A percentile compares a stretch with the other conserved stretches of the same genome.
Evolutionary conservation across 192 early-diverging fungal genomes (phyloP).

Genomic region (Rhizoclosmatium globosum): DNA sequence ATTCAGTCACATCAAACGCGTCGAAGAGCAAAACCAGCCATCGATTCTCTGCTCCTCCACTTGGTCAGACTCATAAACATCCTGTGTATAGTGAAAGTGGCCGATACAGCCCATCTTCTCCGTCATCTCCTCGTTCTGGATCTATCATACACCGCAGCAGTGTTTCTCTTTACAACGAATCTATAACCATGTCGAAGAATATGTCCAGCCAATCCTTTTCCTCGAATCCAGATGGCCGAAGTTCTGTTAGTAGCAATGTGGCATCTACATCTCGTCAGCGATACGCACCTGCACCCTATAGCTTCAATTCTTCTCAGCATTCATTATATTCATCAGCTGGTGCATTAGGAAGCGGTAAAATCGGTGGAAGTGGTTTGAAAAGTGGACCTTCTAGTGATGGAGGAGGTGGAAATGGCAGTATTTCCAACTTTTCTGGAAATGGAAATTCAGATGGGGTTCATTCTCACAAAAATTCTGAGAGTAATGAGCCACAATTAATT

Average conservation of each 20-base stretch:
- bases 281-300: slow-evolving; percentile 18
- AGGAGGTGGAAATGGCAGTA: slow-evolving; percentile 1
- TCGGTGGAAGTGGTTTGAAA: not conserved
- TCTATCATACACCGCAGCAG: slow-evolving; percentile 29
- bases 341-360: not conserved
- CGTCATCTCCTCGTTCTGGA: slow-evolving; percentile 18
- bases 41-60: not conserved
- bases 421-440: not conserved
- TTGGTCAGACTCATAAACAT: not conserved
- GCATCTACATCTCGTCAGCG: slow-evolving; percentile 8
- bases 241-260: not conserved
- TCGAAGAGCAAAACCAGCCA: not conserved
- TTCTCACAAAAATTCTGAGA: not conserved
- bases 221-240: not conserved
- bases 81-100: not conserved
- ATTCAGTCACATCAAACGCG: not conserved
- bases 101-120: not conserved
- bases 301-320: not conserved
- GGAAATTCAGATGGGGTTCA: not conserved
- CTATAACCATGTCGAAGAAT: not conserved
- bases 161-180: slow-evolving; percentile 20
- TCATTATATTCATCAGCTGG: not conserved
- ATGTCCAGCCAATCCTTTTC: not conserved
- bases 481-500: not conserved
- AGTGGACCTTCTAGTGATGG: slow-evolving; percentile 15